Evolutionary conservation across 2,329 filamentous ascomycete species (phyloP).

Genomic region (Acephala macrosclerotiorum): DNA sequence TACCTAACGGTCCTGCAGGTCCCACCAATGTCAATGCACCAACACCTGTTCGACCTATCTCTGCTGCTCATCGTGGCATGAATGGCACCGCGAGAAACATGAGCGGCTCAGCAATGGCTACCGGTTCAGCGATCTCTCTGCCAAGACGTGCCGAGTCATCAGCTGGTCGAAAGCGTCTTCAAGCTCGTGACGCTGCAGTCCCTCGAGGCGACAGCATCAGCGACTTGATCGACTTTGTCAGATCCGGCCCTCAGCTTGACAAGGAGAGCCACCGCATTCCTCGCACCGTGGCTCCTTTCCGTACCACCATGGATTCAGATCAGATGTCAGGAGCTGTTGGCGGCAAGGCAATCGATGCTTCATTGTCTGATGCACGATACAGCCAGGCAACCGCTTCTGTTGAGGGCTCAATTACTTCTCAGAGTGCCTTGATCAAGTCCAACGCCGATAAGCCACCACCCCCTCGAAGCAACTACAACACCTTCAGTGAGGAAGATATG

Average conservation of each 20-base stretch:
- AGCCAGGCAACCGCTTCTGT: conserved; percentile 53
- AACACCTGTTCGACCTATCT: conserved; percentile 34
- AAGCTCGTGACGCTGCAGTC: conserved; percentile 75
- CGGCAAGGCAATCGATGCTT: conserved; percentile 64
- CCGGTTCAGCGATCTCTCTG: conserved; percentile 26
- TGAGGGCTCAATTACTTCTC: conserved; percentile 67
- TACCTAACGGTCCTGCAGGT: conserved; percentile 50
- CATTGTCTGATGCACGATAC: conserved; percentile 59
- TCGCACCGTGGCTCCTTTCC: conserved; percentile 83
- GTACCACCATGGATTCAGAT: conserved; percentile 86
- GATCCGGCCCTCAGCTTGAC: conserved; percentile 71
- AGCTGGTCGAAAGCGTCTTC: conserved; percentile 61
- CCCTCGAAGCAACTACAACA: conserved; percentile 24
- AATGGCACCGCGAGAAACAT: conserved; percentile 40
- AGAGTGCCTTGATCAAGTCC: conserved; percentile 68
- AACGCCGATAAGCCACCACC: conserved; percentile 47
- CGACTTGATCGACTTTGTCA: conserved; percentile 95
- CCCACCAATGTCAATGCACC: conserved; percentile 51
- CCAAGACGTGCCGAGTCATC: conserved; percentile 41
- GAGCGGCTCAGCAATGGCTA: conserved; percentile 32
- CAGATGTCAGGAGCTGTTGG: conserved; percentile 66
- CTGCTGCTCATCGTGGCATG: conserved; percentile 41
- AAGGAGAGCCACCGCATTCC: conserved; percentile 76
- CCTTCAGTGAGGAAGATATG: conserved; percentile 47
- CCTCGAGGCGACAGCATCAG: conserved; percentile 73